Evolutionary conservation across 2,329 filamentous ascomycete genomes (phyloP), one percentile per base, ranked within the genome.

Genomic region (Pyrenochaeta sp.): DNA sequence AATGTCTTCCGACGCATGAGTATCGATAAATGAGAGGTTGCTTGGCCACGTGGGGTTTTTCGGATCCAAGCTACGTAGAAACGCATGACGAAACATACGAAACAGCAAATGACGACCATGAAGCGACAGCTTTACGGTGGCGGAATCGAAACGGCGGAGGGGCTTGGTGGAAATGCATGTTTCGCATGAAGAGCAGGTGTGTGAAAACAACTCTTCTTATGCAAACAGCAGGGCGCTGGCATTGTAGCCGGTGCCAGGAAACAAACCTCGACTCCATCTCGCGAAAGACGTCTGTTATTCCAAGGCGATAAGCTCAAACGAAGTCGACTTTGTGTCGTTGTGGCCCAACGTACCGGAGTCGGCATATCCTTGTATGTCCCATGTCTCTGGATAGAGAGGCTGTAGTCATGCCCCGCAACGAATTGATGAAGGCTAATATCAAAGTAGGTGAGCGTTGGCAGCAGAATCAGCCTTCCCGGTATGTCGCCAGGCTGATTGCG

Each of bases 61-160:
- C 52, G 28, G 46, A 44, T 47, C 45, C 19, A 50, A 39, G 45
- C 36, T 30, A 22, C 2, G 37, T n/a, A 39, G 56, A 46, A 19
- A 28, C 49, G 60, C 58, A 58, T 60, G 52, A 59, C 27, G 50
- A 62, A 64, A 59, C 54, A 57, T 49, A 47, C 50, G 45, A 53
- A 30, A 44, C 40, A 52, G 42, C 46, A 40, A 40, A 49, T 51
- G 48, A 39, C 44, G 37, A 48, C 40, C 24, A 43, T 25, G 25
- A 42, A 32, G 27, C 50, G 39, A 13, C 42, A 45, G 37, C 50
- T 39, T 28, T 50, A 52, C 37, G 28, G 42, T 43, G 46, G 47
- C 25, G 54, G 49, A 19, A 40, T 54, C 24, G 32, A 43, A 45
- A 46, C 46, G 50, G 45, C 36, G 47, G 52, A 48, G 30, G 25